Conservation (phyloP, 2,329 filamentous ascomycete species). For the Cephalotrichum gorgonifer region DNA sequence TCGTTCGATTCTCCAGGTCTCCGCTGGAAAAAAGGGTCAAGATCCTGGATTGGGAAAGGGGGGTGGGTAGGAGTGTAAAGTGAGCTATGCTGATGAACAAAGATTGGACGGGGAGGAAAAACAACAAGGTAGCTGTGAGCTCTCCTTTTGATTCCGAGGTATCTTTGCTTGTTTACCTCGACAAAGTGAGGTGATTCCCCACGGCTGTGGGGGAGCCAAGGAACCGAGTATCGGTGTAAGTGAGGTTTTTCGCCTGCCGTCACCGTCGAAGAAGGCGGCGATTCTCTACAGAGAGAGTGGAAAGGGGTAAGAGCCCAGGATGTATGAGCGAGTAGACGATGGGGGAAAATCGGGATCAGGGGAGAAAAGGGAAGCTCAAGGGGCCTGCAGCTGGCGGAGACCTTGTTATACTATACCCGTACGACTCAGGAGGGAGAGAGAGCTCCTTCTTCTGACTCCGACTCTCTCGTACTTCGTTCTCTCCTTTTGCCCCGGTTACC, state of each 20-base stretch:
- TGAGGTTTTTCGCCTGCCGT: not conserved
- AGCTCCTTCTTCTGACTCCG: not conserved
- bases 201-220: not conserved
- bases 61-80: too few relatives aligned
- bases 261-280: not conserved
- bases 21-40: not conserved
- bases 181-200: not conserved
- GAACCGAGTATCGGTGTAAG: not conserved
- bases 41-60: not conserved
- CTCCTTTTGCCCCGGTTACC: not conserved
- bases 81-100: too few relatives aligned
- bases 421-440: not conserved
- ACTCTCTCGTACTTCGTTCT: not conserved
- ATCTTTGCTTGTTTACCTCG: not conserved
- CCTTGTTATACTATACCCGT: slow-evolving; percentile 2
- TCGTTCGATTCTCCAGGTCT: not conserved
- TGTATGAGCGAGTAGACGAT: not conserved
- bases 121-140: too few relatives aligned
- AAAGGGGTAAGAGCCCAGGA: not conserved
- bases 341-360: not conserved
- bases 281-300: not conserved
- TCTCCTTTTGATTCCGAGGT: too few relatives aligned
- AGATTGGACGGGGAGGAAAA: too few relatives aligned
- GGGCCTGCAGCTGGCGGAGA: not conserved
- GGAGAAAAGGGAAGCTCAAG: not conserved